Evolutionary conservation across 164 flowering plant species (phyloP), one percentile per base, ranked within the genome.

Genomic region (Umbellularia californica): DNA sequence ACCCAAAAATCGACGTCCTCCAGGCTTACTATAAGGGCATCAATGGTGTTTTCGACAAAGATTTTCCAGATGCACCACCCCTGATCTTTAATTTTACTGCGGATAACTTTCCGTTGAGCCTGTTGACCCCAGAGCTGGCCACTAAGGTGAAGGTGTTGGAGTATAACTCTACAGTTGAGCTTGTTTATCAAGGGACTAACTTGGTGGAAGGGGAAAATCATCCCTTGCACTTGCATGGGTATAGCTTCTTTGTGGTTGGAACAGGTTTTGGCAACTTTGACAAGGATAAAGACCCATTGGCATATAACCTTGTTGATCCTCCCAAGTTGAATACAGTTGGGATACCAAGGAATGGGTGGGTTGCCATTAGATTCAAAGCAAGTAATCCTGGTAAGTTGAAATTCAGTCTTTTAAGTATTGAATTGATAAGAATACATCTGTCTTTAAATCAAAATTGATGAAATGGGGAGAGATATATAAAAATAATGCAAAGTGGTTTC

Each of bases 181-280:
- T 89, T 2, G 81, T 87, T 55, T 68, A 84, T 0, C 92, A 87
- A 66, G 86, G 88, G 15, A 89, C 92, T 3, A 86, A 75, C 35
- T 2, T 87, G 63, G 71, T 80, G 0, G 79, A 78, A 1, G 79
- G 81, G 1, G 50, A 51, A 0, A 73, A 83, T 19, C 94, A 90
- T 75, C 92, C 92, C 0, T 76, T 90, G 74, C 90, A 90, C 77
- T 52, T 90, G 2, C 94, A 91, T 78, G 95, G 92, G 0, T 75
- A 65, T 27, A 87, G 82, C 58, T 89, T 90, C 74, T 88, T 84
- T 22, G 88, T 88, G 12, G 91, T 89, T 62, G 95, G 93, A 1
- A 69, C 58, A 70, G 92, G 92, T 2, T 74, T 88, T 15, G 95
- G 91, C 6, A 90, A 86, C 58, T 90, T 81, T 65, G 80, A 90